Percentiles rank a stretch among this genome's conserved stretches.
phyloP scores from a whole-genome alignment of 805 yeast species.

The Lachancea dasiensis region DNA sequence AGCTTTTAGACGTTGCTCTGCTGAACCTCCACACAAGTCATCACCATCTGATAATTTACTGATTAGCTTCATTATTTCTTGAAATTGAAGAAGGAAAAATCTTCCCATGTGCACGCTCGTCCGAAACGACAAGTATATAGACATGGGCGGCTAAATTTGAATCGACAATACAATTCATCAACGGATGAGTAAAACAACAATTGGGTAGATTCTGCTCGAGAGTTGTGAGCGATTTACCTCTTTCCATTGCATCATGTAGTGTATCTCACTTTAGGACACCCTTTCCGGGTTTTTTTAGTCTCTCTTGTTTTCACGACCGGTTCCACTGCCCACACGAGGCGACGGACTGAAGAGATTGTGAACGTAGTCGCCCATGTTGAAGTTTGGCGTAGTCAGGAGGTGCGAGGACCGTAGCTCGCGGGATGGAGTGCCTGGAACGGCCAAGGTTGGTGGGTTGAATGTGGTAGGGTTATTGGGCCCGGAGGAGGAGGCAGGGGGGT shows the following conservation, averaged over 20 bases:
- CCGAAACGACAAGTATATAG: too few relatives aligned
- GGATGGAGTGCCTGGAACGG: conserved; percentile 29
- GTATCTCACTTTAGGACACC: neutral
- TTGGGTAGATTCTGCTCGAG: too few relatives aligned
- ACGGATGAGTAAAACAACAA: neutral
- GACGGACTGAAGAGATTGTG: conserved; percentile 34
- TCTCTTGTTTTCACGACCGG: conserved; percentile 6
- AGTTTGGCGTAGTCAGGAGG: conserved; percentile 29
- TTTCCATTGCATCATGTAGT: neutral
- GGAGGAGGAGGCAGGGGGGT: neutral
- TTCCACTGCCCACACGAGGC: conserved; percentile 22
- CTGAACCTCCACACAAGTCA: too few relatives aligned
- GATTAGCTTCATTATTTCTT: too few relatives aligned
- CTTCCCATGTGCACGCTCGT: too few relatives aligned
- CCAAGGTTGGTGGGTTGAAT: conserved; percentile 1
- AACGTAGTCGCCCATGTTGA: conserved; percentile 35
- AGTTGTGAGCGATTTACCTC: too few relatives aligned
- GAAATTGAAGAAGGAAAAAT: too few relatives aligned
- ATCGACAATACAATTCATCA: too few relatives aligned
- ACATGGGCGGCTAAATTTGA: too few relatives aligned
- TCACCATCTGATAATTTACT: too few relatives aligned
- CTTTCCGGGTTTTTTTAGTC: neutral
- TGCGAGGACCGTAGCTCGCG: conserved; percentile 19
- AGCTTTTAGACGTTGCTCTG: too few relatives aligned
- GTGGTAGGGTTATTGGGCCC: conserved; percentile 5